Base-by-base conservation (phyloP, 345 rosid genomes). In the Microthlaspi erraticum region DNA sequence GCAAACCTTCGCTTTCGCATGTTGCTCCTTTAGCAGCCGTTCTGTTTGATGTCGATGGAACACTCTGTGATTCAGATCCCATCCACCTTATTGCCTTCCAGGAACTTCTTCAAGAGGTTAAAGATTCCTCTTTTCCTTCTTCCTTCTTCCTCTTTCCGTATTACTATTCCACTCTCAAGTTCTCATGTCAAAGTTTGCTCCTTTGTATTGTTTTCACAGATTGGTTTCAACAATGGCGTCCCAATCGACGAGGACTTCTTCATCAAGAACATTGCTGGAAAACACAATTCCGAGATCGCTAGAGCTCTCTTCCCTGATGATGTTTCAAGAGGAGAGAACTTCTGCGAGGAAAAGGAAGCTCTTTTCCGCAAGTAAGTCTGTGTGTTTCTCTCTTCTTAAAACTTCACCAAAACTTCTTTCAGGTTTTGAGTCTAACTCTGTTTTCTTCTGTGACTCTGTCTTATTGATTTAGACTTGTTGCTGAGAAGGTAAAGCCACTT, bases 11-110 rank as follows among this genome's bases (percentile, higher is more conserved):
- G 65, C 83, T 91, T 3, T 59, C 83, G 11, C 81, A 80, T 60
- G 80, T 84, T 54, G 96, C 88, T 60, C 96, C 99, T 1, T 57
- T 88, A 50, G 86, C 89, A 73, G 98, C 92, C 6, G 82, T 94
- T 39, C 63, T 92, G 44, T 94, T 94, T 59, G 99, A 94, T 50
- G 88, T 94, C 17, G 99, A 94, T 78, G 99, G 99, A 76, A 94
- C 97, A 13, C 85, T 94, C 1, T 92, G 98, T 69, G 99, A 92
- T 74, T 83, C 99, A n/a, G 97, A 92, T 82, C 98, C 99, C 26
- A 74, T 91, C 76, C 99, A 94, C 73, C 77, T 69, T 61, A 20
- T 80, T 16, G 85, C 92, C 68, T 94, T 89, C 59, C 77, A 76
- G 2, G 76, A 80, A 58, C 77, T 87, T 77, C 96, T 94, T 70